Evolutionary conservation across 2,329 filamentous ascomycete genomes (phyloP).

Genomic region (Aspergillus pseudoviridinutans): DNA sequence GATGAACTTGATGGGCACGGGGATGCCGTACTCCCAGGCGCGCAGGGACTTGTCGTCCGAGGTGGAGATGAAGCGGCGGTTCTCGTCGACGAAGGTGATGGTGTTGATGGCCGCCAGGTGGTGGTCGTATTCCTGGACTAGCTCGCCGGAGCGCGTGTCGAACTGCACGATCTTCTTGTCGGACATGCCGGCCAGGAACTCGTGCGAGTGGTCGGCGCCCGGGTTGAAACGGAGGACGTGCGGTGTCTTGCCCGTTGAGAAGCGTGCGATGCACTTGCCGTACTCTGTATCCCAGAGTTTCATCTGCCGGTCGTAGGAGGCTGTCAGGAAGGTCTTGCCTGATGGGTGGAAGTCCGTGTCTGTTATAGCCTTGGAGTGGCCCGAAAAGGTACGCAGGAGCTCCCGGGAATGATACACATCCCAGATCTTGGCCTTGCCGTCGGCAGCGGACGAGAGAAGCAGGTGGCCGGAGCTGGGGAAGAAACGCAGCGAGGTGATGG

Average conservation of each 20-base stretch:
- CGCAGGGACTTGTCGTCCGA: conserved; percentile 94
- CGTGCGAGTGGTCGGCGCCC: conserved; percentile 67
- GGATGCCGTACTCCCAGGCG: conserved; percentile 98
- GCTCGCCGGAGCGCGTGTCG: conserved; percentile 75
- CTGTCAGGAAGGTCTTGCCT: conserved; percentile 82
- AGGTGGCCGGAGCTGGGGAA: conserved; percentile 86
- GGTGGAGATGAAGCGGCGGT: conserved; percentile 94
- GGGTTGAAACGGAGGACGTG: conserved; percentile 95
- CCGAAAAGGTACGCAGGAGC: conserved; percentile 83
- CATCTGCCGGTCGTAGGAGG: conserved; percentile 91
- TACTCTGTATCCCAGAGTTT: conserved; percentile 99
- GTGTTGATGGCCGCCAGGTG: conserved; percentile 98
- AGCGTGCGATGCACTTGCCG: conserved; percentile 79
- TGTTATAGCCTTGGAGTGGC: conserved; percentile 84
- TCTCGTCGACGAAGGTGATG: conserved; percentile 91
- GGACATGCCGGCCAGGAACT: conserved; percentile 94
- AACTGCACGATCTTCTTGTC: conserved; percentile 99
- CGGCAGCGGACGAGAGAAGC: conserved; percentile 82
- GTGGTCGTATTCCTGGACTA: conserved; percentile 97
- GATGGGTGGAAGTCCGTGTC: conserved; percentile 82
- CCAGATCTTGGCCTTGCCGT: conserved; percentile 88
- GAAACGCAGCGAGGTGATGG: conserved; percentile 85
- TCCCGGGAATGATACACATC: conserved; percentile 89
- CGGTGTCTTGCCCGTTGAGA: conserved; percentile 90
- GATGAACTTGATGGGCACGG: conserved; percentile 97